Evolutionary conservation across 2,329 filamentous ascomycete species (phyloP), one percentile per base, ranked within the genome.

Genomic region (Cladophialophora exuberans): DNA sequence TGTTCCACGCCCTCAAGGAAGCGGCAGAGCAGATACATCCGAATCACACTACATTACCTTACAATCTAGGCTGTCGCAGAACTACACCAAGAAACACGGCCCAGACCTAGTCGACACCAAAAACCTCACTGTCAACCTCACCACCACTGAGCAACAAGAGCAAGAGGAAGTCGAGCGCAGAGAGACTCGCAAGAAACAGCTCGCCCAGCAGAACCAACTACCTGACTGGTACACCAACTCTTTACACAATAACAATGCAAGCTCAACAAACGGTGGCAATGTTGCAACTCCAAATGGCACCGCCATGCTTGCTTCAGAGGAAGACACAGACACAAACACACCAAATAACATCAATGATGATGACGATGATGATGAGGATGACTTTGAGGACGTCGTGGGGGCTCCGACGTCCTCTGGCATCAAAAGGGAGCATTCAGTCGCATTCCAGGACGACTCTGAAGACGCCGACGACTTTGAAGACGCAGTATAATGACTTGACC

Each of bases 191-290:
- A 73, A 74, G 54, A 79, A 77, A 60, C 73, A 75, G 2, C 65
- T 79, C 38, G 77, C 78, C 56, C 76, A 78, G 55, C 76, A 80
- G 62, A 81, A 81, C 45, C 73, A 74, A 4, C 68, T 81, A 7
- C 79, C 79, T 0, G 74, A 77, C 13, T 81, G 79, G 79, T 76
- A 80, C 60, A 80, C 76, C 6, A 52, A 50, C 43, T 63, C 39
- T 23, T 22, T 42, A 42, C 39, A 42, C 39, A 42, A 25, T 22
- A 42, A 4, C 4, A 15, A 6, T n/a, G 26, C 18, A 10, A 6
- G 20, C 22, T 23, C 39, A 13, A n/a, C 18, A 22, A 23, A n/a
- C 2, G 39, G 64, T 51, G 59, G 58, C 15, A 60, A 61, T 46
- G 57, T 56, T 13, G 41, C 49, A 28, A 46, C 38, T 15, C 53